Evolutionary conservation across 495 filamentous ascomycete species (phyloP).

Genomic region (Podospora conica): DNA sequence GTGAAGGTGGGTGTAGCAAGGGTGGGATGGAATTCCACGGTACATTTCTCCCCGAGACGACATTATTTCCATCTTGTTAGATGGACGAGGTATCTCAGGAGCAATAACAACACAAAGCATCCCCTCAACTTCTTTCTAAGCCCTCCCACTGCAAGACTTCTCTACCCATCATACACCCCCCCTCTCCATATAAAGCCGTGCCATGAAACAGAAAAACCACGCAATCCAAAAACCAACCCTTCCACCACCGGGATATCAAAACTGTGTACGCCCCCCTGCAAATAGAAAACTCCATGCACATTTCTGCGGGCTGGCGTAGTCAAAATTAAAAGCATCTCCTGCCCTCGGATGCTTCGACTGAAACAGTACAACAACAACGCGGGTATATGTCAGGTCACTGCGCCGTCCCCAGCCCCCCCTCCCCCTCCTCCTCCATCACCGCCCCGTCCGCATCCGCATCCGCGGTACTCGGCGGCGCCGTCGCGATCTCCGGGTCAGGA

Average conservation of each 20-base stretch:
- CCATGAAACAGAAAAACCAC: neutral
- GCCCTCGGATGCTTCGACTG: neutral
- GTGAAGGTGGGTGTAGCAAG: too few relatives aligned
- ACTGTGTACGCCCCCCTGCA: neutral
- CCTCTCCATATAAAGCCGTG: neutral
- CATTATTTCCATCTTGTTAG: neutral
- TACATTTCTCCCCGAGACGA: neutral
- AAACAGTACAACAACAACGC: neutral
- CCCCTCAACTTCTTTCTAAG: neutral
- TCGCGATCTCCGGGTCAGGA: constrained; percentile 31
- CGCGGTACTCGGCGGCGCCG: constrained; percentile 27
- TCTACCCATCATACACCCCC: neutral
- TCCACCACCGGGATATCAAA: neutral
- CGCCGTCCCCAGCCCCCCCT: too few relatives aligned
- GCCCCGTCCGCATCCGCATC: constrained; percentile 15
- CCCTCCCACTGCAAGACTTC: too few relatives aligned
- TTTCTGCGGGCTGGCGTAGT: neutral
- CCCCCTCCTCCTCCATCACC: constrained; percentile 10
- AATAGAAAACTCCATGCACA: neutral
- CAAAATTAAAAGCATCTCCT: neutral
- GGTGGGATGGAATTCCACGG: neutral
- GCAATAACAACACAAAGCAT: neutral
- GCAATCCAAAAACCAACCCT: neutral
- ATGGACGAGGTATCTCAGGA: neutral
- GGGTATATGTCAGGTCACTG: too few relatives aligned